A percentile compares a stretch with the other conserved stretches of the same genome.
Conservation (phyloP, 2,329 filamentous ascomycete species). For the Alternaria longipes region DNA sequence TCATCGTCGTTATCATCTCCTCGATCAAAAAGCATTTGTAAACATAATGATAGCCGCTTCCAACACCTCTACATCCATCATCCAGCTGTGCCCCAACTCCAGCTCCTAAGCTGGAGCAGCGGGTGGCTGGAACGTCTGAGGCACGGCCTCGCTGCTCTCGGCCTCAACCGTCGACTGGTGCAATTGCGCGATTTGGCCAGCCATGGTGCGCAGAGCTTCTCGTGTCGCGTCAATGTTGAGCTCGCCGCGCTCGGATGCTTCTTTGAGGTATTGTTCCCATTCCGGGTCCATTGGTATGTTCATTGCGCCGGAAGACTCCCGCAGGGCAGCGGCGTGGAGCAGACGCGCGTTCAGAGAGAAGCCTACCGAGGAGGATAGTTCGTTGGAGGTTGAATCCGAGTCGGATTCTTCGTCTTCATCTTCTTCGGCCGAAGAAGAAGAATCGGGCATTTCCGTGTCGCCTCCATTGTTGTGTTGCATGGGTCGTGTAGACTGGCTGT, state of each 20-base stretch:
- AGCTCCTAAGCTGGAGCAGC: constrained; percentile 33
- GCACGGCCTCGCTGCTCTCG: constrained; percentile 17
- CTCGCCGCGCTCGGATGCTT: constrained; percentile 70
- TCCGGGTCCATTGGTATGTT: constrained; percentile 72
- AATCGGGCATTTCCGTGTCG: constrained; percentile 23
- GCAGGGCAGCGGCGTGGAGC: constrained; percentile 68
- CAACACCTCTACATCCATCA: neutral
- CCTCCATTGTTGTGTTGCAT: constrained; percentile 3
- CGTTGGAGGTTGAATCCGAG: constrained; percentile 9
- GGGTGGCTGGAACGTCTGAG: constrained; percentile 21
- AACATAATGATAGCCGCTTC: constrained; percentile 5
- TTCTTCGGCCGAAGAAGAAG: constrained; percentile 3
- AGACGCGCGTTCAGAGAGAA: constrained; percentile 69
- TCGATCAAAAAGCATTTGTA: neutral
- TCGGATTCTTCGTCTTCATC: constrained; percentile 12
- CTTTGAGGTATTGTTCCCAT: constrained; percentile 79
- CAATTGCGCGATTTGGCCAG: constrained; percentile 40
- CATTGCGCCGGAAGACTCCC: constrained; percentile 62
- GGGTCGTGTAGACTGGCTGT: neutral
- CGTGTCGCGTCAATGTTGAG: constrained; percentile 47
- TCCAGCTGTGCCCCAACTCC: neutral
- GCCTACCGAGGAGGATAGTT: constrained; percentile 63
- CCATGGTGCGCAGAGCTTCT: constrained; percentile 43
- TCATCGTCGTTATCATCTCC: neutral
- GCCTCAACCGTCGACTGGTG: constrained; percentile 26